Conservation (phyloP, 2,329 filamentous ascomycete genomes). For the Phialophora expanda region DNA sequence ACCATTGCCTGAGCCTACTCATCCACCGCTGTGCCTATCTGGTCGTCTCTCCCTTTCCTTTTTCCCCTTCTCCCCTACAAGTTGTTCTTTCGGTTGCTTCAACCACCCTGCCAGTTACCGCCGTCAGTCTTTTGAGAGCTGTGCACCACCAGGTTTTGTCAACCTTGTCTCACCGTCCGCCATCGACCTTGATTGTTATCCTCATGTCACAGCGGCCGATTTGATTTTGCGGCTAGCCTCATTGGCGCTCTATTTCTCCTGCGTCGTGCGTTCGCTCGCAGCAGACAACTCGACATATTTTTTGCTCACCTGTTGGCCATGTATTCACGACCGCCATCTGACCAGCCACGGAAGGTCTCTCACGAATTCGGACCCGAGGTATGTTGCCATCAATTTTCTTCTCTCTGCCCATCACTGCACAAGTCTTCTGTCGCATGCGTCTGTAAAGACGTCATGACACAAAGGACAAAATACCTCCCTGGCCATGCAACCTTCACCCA, state of each 20-base stretch:
- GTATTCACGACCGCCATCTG: conserved; percentile 26
- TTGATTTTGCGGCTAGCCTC: background rate
- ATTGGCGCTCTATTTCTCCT: background rate
- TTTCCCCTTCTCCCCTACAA: conserved; percentile 15
- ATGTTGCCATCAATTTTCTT: conserved; percentile 15
- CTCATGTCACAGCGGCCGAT: background rate
- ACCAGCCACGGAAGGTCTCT: conserved; percentile 24
- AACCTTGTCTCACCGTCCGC: conserved; percentile 21
- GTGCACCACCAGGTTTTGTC: conserved; percentile 16
- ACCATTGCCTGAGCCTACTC: background rate
- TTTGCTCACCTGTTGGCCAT: conserved; percentile 7
- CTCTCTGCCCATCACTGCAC: conserved; percentile 2
- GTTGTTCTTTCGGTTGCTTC: conserved; percentile 1
- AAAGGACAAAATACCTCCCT: background rate
- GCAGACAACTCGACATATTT: background rate
- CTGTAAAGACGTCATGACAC: background rate
- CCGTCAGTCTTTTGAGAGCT: background rate
- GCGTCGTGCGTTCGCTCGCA: background rate
- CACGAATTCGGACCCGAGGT: conserved; percentile 28
- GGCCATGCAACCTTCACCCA: background rate
- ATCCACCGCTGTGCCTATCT: background rate
- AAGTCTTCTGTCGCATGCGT: background rate
- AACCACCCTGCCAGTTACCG: background rate
- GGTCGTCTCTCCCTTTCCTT: conserved; percentile 2
- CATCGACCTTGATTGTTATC: background rate